Base-by-base conservation (phyloP, 2,329 filamentous ascomycete species). In the Talaromyces sp. region DNA sequence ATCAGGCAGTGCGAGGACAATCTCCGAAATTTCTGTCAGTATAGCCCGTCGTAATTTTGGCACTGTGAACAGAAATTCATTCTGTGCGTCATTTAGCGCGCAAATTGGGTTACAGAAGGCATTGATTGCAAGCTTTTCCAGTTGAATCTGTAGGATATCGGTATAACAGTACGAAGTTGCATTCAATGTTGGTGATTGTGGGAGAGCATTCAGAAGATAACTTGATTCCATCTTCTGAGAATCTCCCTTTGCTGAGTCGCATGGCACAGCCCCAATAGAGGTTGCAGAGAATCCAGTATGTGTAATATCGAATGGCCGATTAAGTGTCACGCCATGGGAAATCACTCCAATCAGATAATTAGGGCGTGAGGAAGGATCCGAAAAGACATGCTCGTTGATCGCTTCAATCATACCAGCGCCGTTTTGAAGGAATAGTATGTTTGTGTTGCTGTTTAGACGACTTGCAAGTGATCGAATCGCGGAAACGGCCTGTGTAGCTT, bases 361-460 rank as follows among this genome's bases (percentile, higher is more conserved):
- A 1, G 91, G 91, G 19, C 87, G 79, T 0, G 74, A 77, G 1
- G 73, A 66, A 1, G 80, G 76, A 54, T 90, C 80, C 0, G 81
- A 78, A 60, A 95, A 95, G 17, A 91, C 68, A 7, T 79, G 67
- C n/a, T 78, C 72, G 61, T 88, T 89, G 32, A 94, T 79, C 33
- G 85, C 80, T 49, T 96, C 90, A 16, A 90, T 78, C 6, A 90
- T 78, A 1, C 91, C 91, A 66, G 95, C 82, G 1, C 90, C 89
- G 54, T 91, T 87, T 52, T 89, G 86, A 49, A 92, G 70, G 54
- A 93, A 81, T 58, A 86, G 85, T n/a, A 94, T 80, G 0, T 88
- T 87, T 1, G 86, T 88, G 17, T 82, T 73, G 4, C 79, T 74
- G 49, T 81, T 76, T 5, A 91, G 73, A 3, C 88, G 80, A 53